phyloP scores from a whole-genome alignment of 768 basidiomycete species.

The Phanerochaete carnosa region DNA sequence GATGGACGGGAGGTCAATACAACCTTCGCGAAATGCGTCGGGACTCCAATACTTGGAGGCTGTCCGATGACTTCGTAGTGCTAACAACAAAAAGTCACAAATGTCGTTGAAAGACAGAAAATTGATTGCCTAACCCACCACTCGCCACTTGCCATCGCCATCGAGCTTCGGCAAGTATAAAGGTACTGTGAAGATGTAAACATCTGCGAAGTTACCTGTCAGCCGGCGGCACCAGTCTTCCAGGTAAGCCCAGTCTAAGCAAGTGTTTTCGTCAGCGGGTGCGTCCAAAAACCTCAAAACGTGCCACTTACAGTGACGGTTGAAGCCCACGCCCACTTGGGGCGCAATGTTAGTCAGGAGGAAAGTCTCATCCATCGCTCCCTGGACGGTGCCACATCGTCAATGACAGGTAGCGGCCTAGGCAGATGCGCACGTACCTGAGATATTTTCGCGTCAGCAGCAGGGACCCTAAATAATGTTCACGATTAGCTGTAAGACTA shows the following conservation, averaged over 20 bases:
- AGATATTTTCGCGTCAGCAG: conserved; percentile 90
- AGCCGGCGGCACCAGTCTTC: conserved; percentile 94
- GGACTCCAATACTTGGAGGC: conserved; percentile 88
- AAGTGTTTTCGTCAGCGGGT: neutral
- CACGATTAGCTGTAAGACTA: neutral
- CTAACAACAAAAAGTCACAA: conserved; percentile 36
- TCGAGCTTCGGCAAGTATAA: conserved; percentile 89
- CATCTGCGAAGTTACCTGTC: conserved; percentile 85
- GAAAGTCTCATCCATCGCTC: conserved; percentile 97
- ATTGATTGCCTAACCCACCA: conserved; percentile 54
- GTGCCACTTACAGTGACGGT: conserved; percentile 78
- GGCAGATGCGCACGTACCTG: conserved; percentile 44
- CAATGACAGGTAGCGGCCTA: neutral
- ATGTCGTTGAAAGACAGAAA: neutral
- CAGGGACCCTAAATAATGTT: conserved; percentile 69
- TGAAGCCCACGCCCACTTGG: conserved; percentile 97
- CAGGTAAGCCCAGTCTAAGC: conserved; percentile 90
- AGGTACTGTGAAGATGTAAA: conserved; percentile 96
- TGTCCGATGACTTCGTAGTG: conserved; percentile 93
- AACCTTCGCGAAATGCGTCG: conserved; percentile 98
- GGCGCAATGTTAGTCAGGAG: conserved; percentile 94
- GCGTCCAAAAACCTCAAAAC: neutral
- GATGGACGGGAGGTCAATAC: conserved; percentile 74
- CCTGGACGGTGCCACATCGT: conserved; percentile 33
- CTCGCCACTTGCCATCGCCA: conserved; percentile 90